phyloP scores from a whole-genome alignment of 2,329 filamentous ascomycete genomes.

The Apiospora rasikravindrae region DNA sequence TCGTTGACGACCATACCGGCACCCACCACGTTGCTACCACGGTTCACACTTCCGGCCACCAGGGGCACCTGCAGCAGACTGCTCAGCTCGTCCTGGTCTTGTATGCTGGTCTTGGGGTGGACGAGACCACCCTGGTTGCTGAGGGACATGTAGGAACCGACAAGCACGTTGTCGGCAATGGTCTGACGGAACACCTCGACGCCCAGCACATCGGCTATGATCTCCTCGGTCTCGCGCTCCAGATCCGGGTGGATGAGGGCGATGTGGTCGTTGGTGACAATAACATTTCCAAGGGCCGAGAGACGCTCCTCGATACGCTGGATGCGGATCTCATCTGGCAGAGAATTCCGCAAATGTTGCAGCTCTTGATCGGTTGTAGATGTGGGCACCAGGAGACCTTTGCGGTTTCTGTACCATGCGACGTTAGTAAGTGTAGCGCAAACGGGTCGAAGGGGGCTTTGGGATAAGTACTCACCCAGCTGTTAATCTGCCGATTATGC shows the following conservation, averaged over 20 bases:
- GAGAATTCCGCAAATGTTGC: slow-evolving; percentile 92
- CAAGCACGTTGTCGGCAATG: slow-evolving; percentile 94
- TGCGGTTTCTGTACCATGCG: slow-evolving; percentile 74
- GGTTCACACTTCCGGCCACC: slow-evolving; percentile 91
- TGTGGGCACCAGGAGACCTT: slow-evolving; percentile 94
- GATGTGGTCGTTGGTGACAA: slow-evolving; percentile 95
- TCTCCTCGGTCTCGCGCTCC: slow-evolving; percentile 97
- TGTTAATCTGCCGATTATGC: slow-evolving; percentile 94
- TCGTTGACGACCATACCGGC: slow-evolving; percentile 97
- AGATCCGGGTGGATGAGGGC: slow-evolving; percentile 95
- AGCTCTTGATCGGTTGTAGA: slow-evolving; percentile 97
- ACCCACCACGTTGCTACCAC: slow-evolving; percentile 92
- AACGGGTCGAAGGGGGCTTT: neutral
- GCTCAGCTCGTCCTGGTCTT: slow-evolving; percentile 97
- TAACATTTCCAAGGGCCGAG: slow-evolving; percentile 95
- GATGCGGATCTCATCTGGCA: slow-evolving; percentile 91
- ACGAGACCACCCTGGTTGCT: slow-evolving; percentile 97
- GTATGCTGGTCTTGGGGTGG: slow-evolving; percentile 94
- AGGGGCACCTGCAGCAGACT: slow-evolving; percentile 93
- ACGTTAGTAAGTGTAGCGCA: neutral
- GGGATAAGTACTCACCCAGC: slow-evolving; percentile 67
- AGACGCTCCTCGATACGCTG: slow-evolving; percentile 97
- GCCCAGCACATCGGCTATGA: slow-evolving; percentile 91
- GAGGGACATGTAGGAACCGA: slow-evolving; percentile 94
- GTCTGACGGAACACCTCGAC: slow-evolving; percentile 94